phyloP scores from a whole-genome alignment of 1,284 basidiomycete genomes.

The Phaffia rhodozyma region DNA sequence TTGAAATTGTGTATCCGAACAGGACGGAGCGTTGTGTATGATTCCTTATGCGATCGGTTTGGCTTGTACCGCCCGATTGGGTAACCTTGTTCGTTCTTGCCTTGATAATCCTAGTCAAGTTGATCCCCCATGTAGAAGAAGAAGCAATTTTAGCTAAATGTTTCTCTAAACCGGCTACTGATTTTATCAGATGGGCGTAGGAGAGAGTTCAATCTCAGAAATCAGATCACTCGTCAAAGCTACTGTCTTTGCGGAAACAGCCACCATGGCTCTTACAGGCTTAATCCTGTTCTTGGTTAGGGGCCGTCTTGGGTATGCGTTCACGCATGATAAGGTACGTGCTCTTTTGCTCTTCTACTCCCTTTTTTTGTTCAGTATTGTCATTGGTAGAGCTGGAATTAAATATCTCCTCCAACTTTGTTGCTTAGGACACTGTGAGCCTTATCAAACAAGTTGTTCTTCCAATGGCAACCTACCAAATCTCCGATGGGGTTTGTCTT shows the following conservation, averaged over 20 bases:
- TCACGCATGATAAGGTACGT: conserved; percentile 21
- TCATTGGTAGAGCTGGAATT: not conserved
- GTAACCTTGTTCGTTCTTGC: conserved; percentile 23
- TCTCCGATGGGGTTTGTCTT: conserved; percentile 19
- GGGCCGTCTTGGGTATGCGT: conserved; percentile 20
- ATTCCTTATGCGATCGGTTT: conserved; percentile 13
- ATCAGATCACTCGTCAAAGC: conserved; percentile 22
- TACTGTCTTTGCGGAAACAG: not conserved
- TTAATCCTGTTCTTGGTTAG: conserved; percentile 22
- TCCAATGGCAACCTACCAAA: conserved; percentile 16
- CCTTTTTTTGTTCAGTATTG: no score
- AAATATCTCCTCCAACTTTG: not conserved
- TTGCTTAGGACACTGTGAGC: conserved; percentile 15
- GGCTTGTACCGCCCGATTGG: conserved; percentile 18
- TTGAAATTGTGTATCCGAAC: conserved; percentile 21
- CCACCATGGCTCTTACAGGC: no score
- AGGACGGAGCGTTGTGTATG: conserved; percentile 19
- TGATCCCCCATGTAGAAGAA: no score
- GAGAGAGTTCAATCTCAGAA: conserved; percentile 22
- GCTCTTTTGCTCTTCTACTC: not conserved
- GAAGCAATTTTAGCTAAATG: no score
- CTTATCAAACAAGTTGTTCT: conserved; percentile 20
- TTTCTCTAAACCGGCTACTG: not conserved
- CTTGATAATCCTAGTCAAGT: not conserved
- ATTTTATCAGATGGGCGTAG: conserved; percentile 21